phyloP scores from a whole-genome alignment of 495 filamentous ascomycete species.

The Aspergillus coremiiformis region DNA sequence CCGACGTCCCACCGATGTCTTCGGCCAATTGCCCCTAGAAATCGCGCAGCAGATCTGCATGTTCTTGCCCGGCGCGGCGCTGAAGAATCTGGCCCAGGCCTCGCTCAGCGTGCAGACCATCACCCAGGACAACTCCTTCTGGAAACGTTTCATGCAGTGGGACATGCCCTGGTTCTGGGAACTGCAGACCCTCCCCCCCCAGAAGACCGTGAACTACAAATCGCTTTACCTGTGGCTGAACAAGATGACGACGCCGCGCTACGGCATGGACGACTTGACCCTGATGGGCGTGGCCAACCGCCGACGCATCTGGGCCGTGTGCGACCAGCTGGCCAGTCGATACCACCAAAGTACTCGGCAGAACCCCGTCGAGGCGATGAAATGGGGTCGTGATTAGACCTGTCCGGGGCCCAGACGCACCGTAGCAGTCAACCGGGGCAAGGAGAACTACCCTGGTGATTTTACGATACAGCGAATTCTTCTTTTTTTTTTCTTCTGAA shows the following conservation, averaged over 20 bases:
- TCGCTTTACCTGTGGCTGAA: slow-evolving; percentile 15
- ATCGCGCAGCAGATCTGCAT: slow-evolving; percentile 16
- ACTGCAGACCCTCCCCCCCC: not conserved
- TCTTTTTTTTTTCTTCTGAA: no score
- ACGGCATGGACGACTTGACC: slow-evolving; percentile 13
- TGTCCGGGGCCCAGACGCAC: no score
- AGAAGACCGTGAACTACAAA: slow-evolving; percentile 13
- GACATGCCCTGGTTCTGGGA: slow-evolving; percentile 22
- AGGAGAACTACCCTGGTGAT: no score
- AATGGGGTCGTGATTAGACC: not conserved
- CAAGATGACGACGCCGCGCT: slow-evolving; percentile 6
- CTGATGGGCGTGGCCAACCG: slow-evolving; percentile 16
- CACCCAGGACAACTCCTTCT: slow-evolving; percentile 17
- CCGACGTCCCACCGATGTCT: slow-evolving; percentile 12
- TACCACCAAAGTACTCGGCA: not conserved
- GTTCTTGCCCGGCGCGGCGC: slow-evolving; percentile 10
- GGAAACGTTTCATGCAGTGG: slow-evolving; percentile 12
- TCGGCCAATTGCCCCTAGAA: slow-evolving; percentile 14
- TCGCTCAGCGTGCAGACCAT: slow-evolving; percentile 12
- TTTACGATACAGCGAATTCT: no score
- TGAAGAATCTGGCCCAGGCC: slow-evolving; percentile 12
- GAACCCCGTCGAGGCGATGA: not conserved
- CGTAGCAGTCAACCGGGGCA: no score
- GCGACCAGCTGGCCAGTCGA: slow-evolving; percentile 10
- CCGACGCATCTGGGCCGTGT: slow-evolving; percentile 15